A percentile compares a stretch with the other conserved stretches of the same genome.
phyloP scores from a whole-genome alignment of 805 yeast species.

The Yarrowia sp. region DNA sequence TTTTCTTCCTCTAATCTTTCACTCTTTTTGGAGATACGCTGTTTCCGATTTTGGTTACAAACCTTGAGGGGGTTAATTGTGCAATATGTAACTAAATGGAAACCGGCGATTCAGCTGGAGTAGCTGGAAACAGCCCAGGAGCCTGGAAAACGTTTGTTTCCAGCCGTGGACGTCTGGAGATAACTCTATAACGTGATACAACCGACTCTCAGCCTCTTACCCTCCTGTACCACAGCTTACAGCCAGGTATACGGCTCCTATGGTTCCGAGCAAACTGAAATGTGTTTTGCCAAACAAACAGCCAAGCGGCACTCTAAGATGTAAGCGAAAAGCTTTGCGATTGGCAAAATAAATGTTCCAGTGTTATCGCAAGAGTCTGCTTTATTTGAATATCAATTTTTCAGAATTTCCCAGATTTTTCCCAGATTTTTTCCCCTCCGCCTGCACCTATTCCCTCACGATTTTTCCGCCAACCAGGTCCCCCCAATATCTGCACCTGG shows the following conservation, averaged over 20 bases:
- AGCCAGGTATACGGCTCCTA: neutral
- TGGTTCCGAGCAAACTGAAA: neutral
- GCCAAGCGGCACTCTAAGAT: no score
- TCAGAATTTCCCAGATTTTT: neutral
- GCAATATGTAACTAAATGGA: neutral
- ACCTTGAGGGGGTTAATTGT: neutral
- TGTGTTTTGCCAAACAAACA: neutral
- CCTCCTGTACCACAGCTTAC: neutral
- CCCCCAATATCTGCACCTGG: neutral
- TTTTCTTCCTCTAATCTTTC: no score
- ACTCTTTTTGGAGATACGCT: neutral
- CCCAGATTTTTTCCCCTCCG: neutral
- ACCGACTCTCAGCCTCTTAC: no score
- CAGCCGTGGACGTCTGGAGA: no score
- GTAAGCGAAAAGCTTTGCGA: no score
- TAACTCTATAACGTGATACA: no score
- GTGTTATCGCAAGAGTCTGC: no score
- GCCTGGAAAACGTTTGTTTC: no score
- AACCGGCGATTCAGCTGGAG: no score
- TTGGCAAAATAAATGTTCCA: no score
- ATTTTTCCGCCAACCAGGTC: neutral
- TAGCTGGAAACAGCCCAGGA: no score
- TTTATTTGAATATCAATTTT: no score
- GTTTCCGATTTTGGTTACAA: neutral
- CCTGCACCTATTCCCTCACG: neutral